Percentiles rank a stretch among this genome's conserved stretches.
Conservation (phyloP, 257 asterid genomes). For the Nicotiana paniculata region DNA sequence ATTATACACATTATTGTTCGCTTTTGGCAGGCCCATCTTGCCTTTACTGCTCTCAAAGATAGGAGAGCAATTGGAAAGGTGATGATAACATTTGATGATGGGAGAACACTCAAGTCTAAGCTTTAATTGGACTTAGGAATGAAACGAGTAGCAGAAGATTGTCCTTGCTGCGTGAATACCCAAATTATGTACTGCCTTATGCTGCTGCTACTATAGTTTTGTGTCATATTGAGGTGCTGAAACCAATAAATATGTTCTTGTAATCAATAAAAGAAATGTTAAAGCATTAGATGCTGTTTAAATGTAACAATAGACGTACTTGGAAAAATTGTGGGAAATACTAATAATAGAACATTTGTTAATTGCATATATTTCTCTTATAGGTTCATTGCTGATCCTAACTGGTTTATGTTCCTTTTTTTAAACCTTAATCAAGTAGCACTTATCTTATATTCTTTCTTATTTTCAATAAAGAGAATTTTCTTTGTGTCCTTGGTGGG, state of each 20-base stretch:
- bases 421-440: too few relatives aligned
- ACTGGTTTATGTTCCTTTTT: too few relatives aligned
- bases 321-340: not conserved
- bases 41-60: constrained; percentile 73
- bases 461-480: rapidly evolving
- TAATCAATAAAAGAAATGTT: not conserved
- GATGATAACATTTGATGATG: constrained; percentile 57
- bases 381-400: too few relatives aligned
- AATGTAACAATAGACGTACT: not conserved
- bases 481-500: too few relatives aligned
- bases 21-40: constrained; percentile 66
- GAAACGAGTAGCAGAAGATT: not conserved
- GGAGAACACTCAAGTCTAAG: constrained; percentile 39
- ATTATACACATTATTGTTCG: not conserved
- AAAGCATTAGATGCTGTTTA: not conserved
- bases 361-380: too few relatives aligned
- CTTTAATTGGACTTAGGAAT: constrained; percentile 23
- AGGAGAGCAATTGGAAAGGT: constrained; percentile 94
- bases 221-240: not conserved
- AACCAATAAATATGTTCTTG: not conserved
- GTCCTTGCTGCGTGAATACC: not conserved
- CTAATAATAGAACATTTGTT: too few relatives aligned
- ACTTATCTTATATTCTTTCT: too few relatives aligned
- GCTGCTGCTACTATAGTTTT: not conserved
- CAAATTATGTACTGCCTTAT: not conserved